Percentiles rank a stretch among this genome's conserved stretches.
Conservation (phyloP, 2,329 filamentous ascomycete species). For the Coniochaeta sp. region DNA sequence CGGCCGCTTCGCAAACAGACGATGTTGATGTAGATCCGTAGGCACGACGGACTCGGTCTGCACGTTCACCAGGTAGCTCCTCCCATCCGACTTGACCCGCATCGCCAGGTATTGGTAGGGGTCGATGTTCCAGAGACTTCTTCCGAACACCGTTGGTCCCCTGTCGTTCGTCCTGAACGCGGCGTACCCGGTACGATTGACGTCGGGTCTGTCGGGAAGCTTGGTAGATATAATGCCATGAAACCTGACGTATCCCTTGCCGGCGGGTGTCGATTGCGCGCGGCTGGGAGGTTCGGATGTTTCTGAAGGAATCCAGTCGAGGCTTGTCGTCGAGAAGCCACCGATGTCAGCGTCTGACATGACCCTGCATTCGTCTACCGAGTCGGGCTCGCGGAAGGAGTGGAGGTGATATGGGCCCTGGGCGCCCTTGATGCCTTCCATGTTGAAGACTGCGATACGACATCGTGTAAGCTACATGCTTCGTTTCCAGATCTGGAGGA, state of each 20-base stretch:
- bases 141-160: slow-evolving; percentile 75
- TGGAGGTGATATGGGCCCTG: slow-evolving; percentile 58
- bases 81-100: slow-evolving; percentile 81
- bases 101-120: slow-evolving; percentile 82
- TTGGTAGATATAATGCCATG: slow-evolving; percentile 82
- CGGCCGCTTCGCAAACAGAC: slow-evolving; percentile 69
- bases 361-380: slow-evolving; percentile 54
- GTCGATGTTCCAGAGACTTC: slow-evolving; percentile 81
- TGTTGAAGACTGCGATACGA: slow-evolving; percentile 49
- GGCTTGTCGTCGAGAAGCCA: slow-evolving; percentile 68
- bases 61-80: slow-evolving; percentile 90
- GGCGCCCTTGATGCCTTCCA: slow-evolving; percentile 62
- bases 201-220: slow-evolving; percentile 69
- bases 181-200: slow-evolving; percentile 79
- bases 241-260: slow-evolving; percentile 65
- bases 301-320: slow-evolving; percentile 53
- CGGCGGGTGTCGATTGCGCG: slow-evolving; percentile 7
- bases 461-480: background rate
- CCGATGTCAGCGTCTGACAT: slow-evolving; percentile 86
- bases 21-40: slow-evolving; percentile 93
- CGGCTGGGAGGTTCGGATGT: slow-evolving; percentile 9
- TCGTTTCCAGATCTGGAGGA: background rate
- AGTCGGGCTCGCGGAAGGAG: slow-evolving; percentile 47
- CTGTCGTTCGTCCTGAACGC: slow-evolving; percentile 81
- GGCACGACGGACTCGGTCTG: slow-evolving; percentile 92